These are phyloP conservation scores for Trifolium subterraneum DNA, from an alignment of 306 rosid species.

Conservation along the genomic window DNA sequence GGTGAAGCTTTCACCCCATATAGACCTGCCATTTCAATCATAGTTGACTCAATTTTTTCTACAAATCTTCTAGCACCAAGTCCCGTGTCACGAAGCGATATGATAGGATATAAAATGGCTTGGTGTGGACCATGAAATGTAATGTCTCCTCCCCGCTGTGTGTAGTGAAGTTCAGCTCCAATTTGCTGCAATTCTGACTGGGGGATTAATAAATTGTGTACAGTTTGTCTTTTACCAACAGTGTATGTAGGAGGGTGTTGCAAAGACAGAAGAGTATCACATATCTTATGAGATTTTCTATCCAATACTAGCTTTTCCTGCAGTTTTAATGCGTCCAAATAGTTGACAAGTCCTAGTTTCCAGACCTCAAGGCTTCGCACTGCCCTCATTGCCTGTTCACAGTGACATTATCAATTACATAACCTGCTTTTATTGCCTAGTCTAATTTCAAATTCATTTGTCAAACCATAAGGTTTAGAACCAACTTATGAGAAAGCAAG, in stretches of 20 bases:
- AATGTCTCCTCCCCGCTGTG: conserved; percentile 87
- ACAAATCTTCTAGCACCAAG: conserved; percentile 78
- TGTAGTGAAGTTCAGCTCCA: conserved; percentile 83
- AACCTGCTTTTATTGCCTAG: conserved; percentile 13
- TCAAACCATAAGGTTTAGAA: no score
- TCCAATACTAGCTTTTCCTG: conserved; percentile 61
- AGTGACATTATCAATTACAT: conserved; percentile 32
- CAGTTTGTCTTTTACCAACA: conserved; percentile 80
- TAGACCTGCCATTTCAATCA: conserved; percentile 71
- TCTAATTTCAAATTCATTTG: conserved; percentile 1
- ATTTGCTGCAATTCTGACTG: conserved; percentile 63
- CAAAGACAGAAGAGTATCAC: conserved; percentile 31
- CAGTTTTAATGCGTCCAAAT: conserved; percentile 28
- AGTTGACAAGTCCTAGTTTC: conserved; percentile 81
- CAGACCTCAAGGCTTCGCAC: conserved; percentile 73
- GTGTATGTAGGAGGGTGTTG: conserved; percentile 80
- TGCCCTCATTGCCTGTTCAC: conserved; percentile 68
- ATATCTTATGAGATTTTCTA: conserved; percentile 50
- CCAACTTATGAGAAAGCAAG: no score
- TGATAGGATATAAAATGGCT: conserved; percentile 78
- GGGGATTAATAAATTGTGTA: conserved; percentile 74
- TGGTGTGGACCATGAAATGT: conserved; percentile 94
- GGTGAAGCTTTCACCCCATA: conserved; percentile 78
- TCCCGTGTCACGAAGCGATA: conserved; percentile 73
- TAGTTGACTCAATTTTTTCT: conserved; percentile 78